A percentile compares a stretch with the other conserved stretches of the same genome.
Conservation (phyloP, 2,329 filamentous ascomycete species). For the Pseudocercospora musae region DNA sequence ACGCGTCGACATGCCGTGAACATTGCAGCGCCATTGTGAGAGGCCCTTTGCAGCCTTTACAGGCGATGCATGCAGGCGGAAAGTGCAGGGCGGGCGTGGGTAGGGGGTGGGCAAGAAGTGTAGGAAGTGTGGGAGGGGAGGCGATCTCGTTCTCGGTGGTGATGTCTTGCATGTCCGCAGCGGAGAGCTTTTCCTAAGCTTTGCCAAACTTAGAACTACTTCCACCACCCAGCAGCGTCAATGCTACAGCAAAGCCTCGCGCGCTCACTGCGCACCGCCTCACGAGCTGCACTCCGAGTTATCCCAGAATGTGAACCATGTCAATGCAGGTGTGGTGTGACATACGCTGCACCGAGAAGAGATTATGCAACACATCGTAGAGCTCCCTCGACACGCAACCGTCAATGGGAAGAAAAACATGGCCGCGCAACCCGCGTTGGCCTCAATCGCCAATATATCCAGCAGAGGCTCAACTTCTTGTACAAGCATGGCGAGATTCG, state of each 20-base stretch:
- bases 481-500: constrained; percentile 3
- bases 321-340: constrained; percentile 18
- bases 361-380: constrained; percentile 5
- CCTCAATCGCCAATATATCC: background rate
- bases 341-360: background rate
- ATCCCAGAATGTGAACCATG: constrained; percentile 17
- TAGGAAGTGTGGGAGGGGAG: too few species aligned
- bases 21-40: constrained; percentile 32
- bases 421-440: background rate
- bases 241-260: constrained; percentile 22
- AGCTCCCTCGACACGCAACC: constrained; percentile 13
- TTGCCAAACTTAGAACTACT: background rate
- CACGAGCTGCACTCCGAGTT: background rate
- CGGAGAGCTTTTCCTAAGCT: too few species aligned
- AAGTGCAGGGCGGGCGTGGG: background rate
- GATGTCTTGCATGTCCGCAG: background rate
- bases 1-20: constrained; percentile 32
- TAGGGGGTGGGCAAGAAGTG: too few species aligned
- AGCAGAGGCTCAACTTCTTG: background rate
- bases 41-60: constrained; percentile 7
- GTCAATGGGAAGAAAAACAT: background rate
- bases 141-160: background rate
- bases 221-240: background rate
- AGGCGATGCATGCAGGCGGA: constrained; percentile 15
- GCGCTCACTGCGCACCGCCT: constrained; percentile 9